These are phyloP conservation scores for Lentinula boryana DNA, from an alignment of 768 basidiomycete species.

Conservation along the genomic window DNA sequence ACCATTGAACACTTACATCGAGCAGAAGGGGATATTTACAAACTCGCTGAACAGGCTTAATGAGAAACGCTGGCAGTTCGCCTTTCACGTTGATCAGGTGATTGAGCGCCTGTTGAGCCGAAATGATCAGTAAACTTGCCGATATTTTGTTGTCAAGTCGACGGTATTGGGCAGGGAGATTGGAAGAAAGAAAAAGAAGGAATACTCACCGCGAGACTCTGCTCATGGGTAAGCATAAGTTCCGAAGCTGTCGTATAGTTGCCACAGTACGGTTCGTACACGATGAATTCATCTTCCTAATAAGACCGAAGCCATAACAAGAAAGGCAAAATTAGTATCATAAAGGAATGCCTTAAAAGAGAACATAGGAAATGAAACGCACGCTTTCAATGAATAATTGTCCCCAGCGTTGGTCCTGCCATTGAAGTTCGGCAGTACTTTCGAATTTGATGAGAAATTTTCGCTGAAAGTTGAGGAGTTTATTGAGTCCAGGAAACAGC, in stretches of 20 bases:
- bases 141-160: slow-evolving; percentile 20
- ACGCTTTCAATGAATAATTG: slow-evolving; percentile 78
- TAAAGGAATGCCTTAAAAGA: slow-evolving; percentile 25
- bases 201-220: slow-evolving; percentile 69
- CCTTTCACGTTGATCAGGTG: slow-evolving; percentile 85
- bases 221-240: slow-evolving; percentile 80
- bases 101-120: slow-evolving; percentile 61
- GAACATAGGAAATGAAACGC: slow-evolving; percentile 25
- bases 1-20: slow-evolving; percentile 51
- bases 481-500: slow-evolving; percentile 92
- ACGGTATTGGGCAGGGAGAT: slow-evolving; percentile 9
- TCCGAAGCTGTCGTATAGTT: slow-evolving; percentile 88
- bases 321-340: slow-evolving; percentile 23
- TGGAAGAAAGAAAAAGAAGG: slow-evolving; percentile 15
- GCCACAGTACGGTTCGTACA: slow-evolving; percentile 96
- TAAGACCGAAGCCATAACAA: slow-evolving; percentile 32
- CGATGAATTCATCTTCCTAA: slow-evolving; percentile 94
- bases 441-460: slow-evolving; percentile 89
- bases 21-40: slow-evolving; percentile 98
- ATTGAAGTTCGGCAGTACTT: slow-evolving; percentile 74
- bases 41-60: slow-evolving; percentile 97
- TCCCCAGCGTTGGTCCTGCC: slow-evolving; percentile 87
- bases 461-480: slow-evolving; percentile 94
- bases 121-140: slow-evolving; percentile 30
- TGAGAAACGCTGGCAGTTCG: slow-evolving; percentile 93